Evolutionary conservation across 768 basidiomycete genomes (phyloP).

Genomic region (Boletus rubropictus): DNA sequence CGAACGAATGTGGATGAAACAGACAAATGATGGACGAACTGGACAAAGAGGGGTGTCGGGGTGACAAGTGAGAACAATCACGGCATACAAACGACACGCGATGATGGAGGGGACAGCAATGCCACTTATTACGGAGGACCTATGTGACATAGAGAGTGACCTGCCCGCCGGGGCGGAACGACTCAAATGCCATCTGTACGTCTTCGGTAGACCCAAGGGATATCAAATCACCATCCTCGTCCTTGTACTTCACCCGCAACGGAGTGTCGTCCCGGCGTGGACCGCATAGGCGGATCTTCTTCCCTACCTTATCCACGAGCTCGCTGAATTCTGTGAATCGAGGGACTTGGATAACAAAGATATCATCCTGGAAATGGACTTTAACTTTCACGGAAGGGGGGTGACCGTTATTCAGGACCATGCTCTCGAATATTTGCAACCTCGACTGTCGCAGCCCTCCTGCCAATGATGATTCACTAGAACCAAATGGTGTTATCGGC

Average conservation of each 20-base stretch:
- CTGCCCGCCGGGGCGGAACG: slow-evolving; percentile 71
- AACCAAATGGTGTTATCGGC: slow-evolving; percentile 88
- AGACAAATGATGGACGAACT: slow-evolving; percentile 12
- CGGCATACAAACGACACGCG: slow-evolving; percentile 2
- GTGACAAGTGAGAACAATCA: slow-evolving; percentile 10
- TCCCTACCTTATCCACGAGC: slow-evolving; percentile 82
- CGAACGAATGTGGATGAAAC: slow-evolving; percentile 22
- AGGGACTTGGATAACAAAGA: slow-evolving; percentile 90
- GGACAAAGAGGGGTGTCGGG: slow-evolving; percentile 5
- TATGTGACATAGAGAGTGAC: slow-evolving; percentile 77
- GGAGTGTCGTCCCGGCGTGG: slow-evolving; percentile 75
- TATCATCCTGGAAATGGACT: slow-evolving; percentile 91
- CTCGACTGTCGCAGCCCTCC: slow-evolving; percentile 51
- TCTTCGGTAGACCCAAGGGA: slow-evolving; percentile 87
- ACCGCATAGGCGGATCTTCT: slow-evolving; percentile 90
- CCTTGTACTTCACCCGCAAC: slow-evolving; percentile 79
- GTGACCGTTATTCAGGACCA: slow-evolving; percentile 29
- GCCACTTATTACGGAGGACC: slow-evolving; percentile 15
- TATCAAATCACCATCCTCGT: slow-evolving; percentile 90
- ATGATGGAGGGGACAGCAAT: slow-evolving; percentile 1
- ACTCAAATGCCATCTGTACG: slow-evolving; percentile 90
- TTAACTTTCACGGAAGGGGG: slow-evolving; percentile 75
- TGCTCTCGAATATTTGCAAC: slow-evolving; percentile 48
- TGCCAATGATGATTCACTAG: slow-evolving; percentile 73
- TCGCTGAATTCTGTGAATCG: slow-evolving; percentile 73